Conservation (phyloP, 2,329 filamentous ascomycete genomes). For the Talaromyces sp. region DNA sequence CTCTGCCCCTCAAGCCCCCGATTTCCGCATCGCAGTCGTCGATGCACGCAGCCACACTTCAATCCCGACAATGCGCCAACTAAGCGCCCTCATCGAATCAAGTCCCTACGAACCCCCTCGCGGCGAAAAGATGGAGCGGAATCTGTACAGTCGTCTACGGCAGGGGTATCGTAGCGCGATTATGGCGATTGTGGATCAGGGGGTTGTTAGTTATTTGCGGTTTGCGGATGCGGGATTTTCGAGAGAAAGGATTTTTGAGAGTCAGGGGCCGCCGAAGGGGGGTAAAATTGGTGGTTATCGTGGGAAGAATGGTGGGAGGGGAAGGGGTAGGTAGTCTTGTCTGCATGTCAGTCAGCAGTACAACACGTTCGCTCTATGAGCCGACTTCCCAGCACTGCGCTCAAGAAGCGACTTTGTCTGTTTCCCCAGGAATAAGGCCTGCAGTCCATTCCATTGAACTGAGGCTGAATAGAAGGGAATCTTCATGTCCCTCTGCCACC, state of each 20-base stretch:
- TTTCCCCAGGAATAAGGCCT: conserved; percentile 31
- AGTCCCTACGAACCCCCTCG: conserved; percentile 65
- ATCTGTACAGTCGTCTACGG: conserved; percentile 73
- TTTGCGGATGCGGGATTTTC: conserved; percentile 77
- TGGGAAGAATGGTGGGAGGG: conserved; percentile 23
- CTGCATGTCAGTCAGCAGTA: conserved; percentile 19
- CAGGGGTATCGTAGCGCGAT: conserved; percentile 81
- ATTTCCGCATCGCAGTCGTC: conserved; percentile 81
- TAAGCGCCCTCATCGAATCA: conserved; percentile 67
- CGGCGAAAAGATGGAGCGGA: conserved; percentile 45
- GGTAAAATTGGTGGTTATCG: conserved; percentile 29
- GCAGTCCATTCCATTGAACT: conserved; percentile 22
- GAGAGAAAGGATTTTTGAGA: conserved; percentile 62
- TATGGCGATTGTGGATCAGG: conserved; percentile 83
- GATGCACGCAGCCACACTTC: conserved; percentile 65
- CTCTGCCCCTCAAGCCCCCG: conserved; percentile 69
- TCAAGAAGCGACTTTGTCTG: conserved; percentile 14
- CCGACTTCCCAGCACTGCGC: not conserved
- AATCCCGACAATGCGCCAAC: conserved; percentile 70
- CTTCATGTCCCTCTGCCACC: conserved; percentile 42
- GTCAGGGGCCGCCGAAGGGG: conserved; percentile 25
- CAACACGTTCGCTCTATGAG: not conserved
- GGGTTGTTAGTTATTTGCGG: conserved; percentile 81
- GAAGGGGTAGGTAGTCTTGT: conserved; percentile 28
- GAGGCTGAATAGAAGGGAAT: conserved; percentile 25